Conservation (phyloP, 306 rosid genomes). For the Vigna trinervia region DNA sequence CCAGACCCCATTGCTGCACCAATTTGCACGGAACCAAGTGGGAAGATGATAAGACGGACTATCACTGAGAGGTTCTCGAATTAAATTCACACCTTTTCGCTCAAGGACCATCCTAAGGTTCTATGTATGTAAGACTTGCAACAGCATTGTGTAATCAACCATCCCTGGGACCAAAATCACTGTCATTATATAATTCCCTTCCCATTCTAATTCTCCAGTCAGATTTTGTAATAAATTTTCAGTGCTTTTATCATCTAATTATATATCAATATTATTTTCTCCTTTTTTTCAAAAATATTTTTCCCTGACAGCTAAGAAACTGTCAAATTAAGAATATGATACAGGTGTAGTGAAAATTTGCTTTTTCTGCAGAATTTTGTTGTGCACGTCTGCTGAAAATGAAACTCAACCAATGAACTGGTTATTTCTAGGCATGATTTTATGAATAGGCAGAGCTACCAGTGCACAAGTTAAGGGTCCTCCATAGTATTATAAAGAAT, state of each 20-base stretch:
- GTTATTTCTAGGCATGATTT: not conserved
- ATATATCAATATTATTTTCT: not conserved
- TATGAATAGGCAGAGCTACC: conserved; percentile 1
- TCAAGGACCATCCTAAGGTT: conserved; percentile 43
- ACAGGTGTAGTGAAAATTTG: not conserved
- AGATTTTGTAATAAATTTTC: conserved; percentile 3
- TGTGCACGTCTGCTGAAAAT: not conserved
- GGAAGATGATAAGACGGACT: conserved; percentile 42
- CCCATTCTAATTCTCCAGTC: conserved; percentile 10
- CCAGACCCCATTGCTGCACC: conserved; percentile 36
- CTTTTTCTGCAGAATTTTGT: not conserved
- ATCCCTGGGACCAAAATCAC: conserved; percentile 20
- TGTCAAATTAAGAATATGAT: not conserved
- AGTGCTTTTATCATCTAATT: not conserved
- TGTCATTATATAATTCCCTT: conserved; percentile 1
- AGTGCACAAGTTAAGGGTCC: conserved; percentile 20
- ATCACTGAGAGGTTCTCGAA: conserved; percentile 37
- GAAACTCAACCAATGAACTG: not conserved
- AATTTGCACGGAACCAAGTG: conserved; percentile 44
- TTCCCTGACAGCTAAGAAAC: no score
- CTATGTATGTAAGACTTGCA: conserved; percentile 23
- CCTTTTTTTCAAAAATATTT: not conserved
- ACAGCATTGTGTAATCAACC: conserved; percentile 25
- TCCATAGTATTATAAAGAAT: conserved; percentile 30
- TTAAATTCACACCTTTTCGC: conserved; percentile 44